Percentiles rank a stretch among this genome's conserved stretches.
These are phyloP conservation scores for Lactuca sativa DNA, from an alignment of 129 eudicot genomes.

Conservation along the genomic window DNA sequence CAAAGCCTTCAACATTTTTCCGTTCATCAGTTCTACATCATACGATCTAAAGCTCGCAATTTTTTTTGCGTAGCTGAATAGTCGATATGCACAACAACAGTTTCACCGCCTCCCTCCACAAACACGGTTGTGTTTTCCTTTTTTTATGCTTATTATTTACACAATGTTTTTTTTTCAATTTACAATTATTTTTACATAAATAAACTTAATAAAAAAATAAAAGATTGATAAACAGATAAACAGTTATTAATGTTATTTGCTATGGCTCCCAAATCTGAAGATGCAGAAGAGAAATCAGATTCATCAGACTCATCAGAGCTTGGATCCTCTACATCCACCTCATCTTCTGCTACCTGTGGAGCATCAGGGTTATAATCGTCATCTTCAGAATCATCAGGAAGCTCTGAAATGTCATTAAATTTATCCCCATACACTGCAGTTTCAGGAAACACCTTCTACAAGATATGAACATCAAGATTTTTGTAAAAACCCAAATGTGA, in stretches of 20 bases:
- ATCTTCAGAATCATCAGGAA: slow-evolving; percentile 92
- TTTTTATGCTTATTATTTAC: too few species aligned
- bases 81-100: too few species aligned
- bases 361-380: slow-evolving; percentile 81
- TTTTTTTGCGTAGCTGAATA: too few species aligned
- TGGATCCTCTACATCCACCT: slow-evolving; percentile 52
- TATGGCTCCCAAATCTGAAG: slow-evolving; percentile 53
- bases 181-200: too few species aligned
- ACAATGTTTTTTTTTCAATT: too few species aligned
- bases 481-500: background rate
- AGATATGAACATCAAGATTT: slow-evolving; percentile 10
- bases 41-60: too few species aligned
- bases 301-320: slow-evolving; percentile 57
- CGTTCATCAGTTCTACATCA: too few species aligned
- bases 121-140: too few species aligned
- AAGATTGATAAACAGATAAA: too few species aligned
- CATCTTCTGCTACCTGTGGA: slow-evolving; percentile 43
- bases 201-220: too few species aligned
- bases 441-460: slow-evolving; percentile 88
- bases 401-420: slow-evolving; percentile 47
- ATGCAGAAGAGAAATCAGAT: slow-evolving; percentile 50
- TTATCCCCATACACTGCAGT: slow-evolving; percentile 54
- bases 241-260: slow-evolving; percentile 21
- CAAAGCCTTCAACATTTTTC: too few species aligned
- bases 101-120: too few species aligned